A percentile compares a stretch with the other conserved stretches of the same genome.
These are phyloP conservation scores for Lenwebbia sp. DNA, from an alignment of 345 rosid genomes.

Conservation along the genomic window DNA sequence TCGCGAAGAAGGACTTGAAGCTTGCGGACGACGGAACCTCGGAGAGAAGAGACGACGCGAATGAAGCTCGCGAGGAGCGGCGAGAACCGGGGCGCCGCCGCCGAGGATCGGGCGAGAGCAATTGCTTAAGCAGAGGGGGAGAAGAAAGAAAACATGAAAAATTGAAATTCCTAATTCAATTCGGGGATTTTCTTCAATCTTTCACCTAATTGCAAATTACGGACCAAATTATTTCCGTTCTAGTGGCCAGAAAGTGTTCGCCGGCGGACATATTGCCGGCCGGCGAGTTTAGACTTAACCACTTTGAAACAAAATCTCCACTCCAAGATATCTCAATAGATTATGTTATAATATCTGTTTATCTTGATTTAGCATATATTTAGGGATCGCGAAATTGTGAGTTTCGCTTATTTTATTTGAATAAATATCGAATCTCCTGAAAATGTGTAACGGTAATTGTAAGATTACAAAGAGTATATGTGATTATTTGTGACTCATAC, in stretches of 20 bases:
- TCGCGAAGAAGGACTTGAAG: background rate
- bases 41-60: background rate
- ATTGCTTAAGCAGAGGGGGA: background rate
- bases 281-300: background rate
- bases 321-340: no score
- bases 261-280: background rate
- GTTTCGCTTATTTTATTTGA: background rate
- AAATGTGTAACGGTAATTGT: fast-evolving
- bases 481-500: background rate
- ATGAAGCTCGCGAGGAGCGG: background rate
- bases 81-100: background rate
- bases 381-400: fast-evolving
- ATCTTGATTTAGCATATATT: fast-evolving
- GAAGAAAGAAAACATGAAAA: background rate
- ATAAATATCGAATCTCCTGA: background rate
- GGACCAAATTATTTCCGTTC: background rate
- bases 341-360: background rate
- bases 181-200: background rate
- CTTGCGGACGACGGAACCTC: background rate
- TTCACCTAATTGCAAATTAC: background rate
- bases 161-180: background rate
- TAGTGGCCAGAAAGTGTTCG: background rate
- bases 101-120: background rate
- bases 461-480: background rate
- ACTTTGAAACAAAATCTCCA: no score